Evolutionary conservation across 441 rosid genomes (phyloP), one percentile per base, ranked within the genome.

Genomic region (Kokia cookei): DNA sequence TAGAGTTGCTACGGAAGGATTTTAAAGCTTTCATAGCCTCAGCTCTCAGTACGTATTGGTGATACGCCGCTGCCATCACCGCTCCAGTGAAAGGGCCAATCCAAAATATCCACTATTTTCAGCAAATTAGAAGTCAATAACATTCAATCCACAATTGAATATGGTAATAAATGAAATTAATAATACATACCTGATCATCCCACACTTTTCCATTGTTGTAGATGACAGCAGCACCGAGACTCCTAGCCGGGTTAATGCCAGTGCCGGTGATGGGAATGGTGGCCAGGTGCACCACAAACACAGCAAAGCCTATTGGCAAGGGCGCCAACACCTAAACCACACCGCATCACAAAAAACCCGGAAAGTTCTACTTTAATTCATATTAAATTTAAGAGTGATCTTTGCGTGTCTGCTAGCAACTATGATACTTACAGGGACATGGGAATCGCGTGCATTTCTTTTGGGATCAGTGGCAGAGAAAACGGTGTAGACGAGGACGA

Each of bases 211-310:
- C 73, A 15, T 77, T 68, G 89, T 89, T 82, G 89, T n/a, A 84
- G 76, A 92, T 66, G 73, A 93, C 95, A 1, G 97, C 97, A 78
- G 98, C 93, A 45, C 98, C 98, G 58, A 93, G 84, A 83, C 98
- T 93, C 83, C 97, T 86, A 0, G 98, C 97, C 5, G 98, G 98
- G 90, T 93, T 93, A 70, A 93, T 93, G 42, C 98, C 94, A 26
- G 98, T 91, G n/a, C 98, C 98, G 0, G 98, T 93, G 59, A 93
- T 85, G 69, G 98, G 98, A 66, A 93, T 93, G 3, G 98, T 91
- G 10, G 98, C 97, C 84, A 93, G 81, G 77, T 93, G 97, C 29
- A 91, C 98, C 85, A 91, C 85, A 84, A 93, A 90, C 76, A 93
- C 98, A 1, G 97, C 93, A 43, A 91, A 91, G 60, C 97, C 97